Evolutionary conservation across 768 basidiomycete species (phyloP).

Genomic region (Russula dissimulans): DNA sequence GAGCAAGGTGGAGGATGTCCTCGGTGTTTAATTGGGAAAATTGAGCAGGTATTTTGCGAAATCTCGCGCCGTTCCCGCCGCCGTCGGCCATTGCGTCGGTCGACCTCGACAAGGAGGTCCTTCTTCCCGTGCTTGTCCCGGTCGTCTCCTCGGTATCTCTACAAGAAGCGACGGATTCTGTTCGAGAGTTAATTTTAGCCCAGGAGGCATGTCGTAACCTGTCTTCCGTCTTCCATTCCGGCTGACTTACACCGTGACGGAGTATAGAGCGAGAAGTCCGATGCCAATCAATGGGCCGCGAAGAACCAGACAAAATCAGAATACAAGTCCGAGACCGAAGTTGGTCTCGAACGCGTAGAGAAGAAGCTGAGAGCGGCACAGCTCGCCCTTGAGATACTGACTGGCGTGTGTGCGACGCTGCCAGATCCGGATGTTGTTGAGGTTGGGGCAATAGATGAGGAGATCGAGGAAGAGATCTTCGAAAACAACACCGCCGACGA

Average conservation of each 20-base stretch:
- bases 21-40: not conserved
- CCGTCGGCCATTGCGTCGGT: slow-evolving; percentile 49
- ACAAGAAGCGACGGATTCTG: slow-evolving; percentile 37
- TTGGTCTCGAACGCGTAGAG: slow-evolving; percentile 69
- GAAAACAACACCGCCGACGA: slow-evolving; percentile 37
- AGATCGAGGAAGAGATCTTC: slow-evolving; percentile 32
- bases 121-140: slow-evolving; percentile 63
- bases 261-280: slow-evolving; percentile 43
- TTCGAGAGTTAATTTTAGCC: slow-evolving; percentile 46
- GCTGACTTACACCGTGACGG: not conserved
- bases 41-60: slow-evolving; percentile 60
- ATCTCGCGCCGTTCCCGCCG: slow-evolving; percentile 69
- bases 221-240: not conserved
- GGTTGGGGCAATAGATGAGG: slow-evolving; percentile 27
- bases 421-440: slow-evolving; percentile 54
- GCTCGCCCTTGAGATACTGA: slow-evolving; percentile 81
- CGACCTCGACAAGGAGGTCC: slow-evolving; percentile 62
- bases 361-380: slow-evolving; percentile 61
- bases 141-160: slow-evolving; percentile 54
- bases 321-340: slow-evolving; percentile 58
- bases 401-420: slow-evolving; percentile 78
- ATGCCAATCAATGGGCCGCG: slow-evolving; percentile 26
- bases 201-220: slow-evolving; percentile 35
- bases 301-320: slow-evolving; percentile 40
- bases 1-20: not conserved